A percentile compares a stretch with the other conserved stretches of the same genome.
These are phyloP conservation scores for Tolypocladium tropicale DNA, from an alignment of 2,329 filamentous ascomycete genomes.

Conservation along the genomic window DNA sequence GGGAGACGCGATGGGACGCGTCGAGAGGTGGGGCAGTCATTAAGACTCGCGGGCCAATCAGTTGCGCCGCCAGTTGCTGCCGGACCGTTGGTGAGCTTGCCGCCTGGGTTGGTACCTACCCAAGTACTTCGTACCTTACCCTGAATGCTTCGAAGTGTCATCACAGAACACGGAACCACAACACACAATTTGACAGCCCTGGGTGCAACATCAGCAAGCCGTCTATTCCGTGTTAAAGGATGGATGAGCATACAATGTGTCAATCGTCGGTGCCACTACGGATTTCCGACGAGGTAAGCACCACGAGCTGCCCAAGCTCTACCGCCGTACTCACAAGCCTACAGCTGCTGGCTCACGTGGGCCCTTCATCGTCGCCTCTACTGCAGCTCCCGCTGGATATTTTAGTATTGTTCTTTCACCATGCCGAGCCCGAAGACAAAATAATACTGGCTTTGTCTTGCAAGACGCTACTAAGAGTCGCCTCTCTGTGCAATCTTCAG, in stretches of 20 bases:
- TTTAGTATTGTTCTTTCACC: not conserved
- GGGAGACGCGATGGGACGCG: constrained; percentile 24
- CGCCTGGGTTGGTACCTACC: too few relatives aligned
- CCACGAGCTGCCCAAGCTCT: not conserved
- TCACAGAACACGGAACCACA: not conserved
- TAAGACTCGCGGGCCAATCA: constrained; percentile 6
- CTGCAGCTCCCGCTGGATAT: not conserved
- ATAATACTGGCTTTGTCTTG: not conserved
- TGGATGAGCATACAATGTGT: not conserved
- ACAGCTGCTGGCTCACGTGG: not conserved
- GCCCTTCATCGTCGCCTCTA: not conserved
- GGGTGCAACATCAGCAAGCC: not conserved
- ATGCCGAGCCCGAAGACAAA: not conserved
- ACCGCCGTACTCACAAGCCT: not conserved
- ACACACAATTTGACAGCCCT: not conserved
- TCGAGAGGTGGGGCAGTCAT: constrained; percentile 13
- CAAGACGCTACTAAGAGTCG: not conserved
- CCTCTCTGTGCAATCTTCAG: not conserved
- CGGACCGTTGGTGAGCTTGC: not conserved
- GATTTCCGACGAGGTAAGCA: not conserved
- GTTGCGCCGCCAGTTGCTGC: not conserved
- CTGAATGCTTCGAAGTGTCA: not conserved
- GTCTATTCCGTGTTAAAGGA: not conserved
- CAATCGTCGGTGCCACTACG: not conserved
- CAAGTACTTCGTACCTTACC: too few relatives aligned